These are phyloP conservation scores for Populus hybrid DNA, from an alignment of 441 rosid genomes.

Conservation along the genomic window DNA sequence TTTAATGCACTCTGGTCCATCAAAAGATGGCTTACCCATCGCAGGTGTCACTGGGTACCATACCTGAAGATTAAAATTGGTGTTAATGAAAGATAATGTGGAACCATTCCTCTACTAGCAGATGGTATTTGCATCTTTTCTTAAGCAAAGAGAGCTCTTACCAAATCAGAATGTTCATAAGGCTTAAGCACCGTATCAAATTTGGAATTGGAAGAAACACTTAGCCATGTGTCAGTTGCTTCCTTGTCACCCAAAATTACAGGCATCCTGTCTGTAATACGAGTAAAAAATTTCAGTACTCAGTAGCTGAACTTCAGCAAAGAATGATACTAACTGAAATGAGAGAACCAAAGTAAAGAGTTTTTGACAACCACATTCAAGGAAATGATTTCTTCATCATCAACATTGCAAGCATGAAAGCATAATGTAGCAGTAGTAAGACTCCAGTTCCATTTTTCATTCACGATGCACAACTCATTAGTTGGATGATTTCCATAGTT, in stretches of 20 bases:
- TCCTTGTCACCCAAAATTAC: slow-evolving; percentile 71
- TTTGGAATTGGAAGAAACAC: slow-evolving; percentile 42
- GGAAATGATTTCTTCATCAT: background rate
- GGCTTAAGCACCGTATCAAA: slow-evolving; percentile 55
- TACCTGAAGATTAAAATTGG: slow-evolving; percentile 37
- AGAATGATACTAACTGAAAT: background rate
- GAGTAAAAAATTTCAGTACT: background rate
- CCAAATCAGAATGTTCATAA: slow-evolving; percentile 69
- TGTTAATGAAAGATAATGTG: background rate
- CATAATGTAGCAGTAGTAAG: background rate
- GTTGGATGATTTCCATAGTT: background rate
- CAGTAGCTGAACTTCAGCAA: slow-evolving; percentile 1
- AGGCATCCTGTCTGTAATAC: slow-evolving; percentile 74
- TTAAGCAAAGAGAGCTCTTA: slow-evolving; percentile 28
- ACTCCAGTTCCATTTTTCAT: background rate
- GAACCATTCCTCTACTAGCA: background rate
- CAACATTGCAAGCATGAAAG: background rate
- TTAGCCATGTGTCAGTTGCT: slow-evolving; percentile 64
- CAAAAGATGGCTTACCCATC: slow-evolving; percentile 68
- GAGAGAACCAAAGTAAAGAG: background rate
- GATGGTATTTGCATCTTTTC: background rate
- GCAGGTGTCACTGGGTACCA: slow-evolving; percentile 87
- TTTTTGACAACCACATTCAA: background rate
- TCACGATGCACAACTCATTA: background rate
- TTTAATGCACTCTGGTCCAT: slow-evolving; percentile 80